Evolutionary conservation across 1,284 basidiomycete species (phyloP).

Genomic region (Rhodotorula sp.): DNA sequence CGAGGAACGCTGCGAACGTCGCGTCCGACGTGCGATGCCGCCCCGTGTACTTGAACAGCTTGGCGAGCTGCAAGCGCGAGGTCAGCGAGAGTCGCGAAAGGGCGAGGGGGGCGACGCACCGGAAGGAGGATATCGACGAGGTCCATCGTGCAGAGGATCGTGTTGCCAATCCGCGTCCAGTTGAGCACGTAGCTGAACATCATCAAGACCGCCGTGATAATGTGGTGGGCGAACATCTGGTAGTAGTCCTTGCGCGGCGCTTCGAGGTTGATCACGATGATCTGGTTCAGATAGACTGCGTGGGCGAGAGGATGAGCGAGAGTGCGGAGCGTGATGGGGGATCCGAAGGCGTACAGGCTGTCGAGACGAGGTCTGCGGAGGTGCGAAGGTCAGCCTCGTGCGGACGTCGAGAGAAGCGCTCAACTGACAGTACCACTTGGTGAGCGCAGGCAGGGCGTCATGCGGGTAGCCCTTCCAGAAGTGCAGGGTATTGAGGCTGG

Average conservation of each 20-base stretch:
- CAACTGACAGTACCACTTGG: slow-evolving; percentile 74
- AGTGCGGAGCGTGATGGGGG: neutral
- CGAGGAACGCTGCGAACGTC: slow-evolving; percentile 76
- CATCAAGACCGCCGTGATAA: slow-evolving; percentile 83
- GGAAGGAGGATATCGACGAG: slow-evolving; percentile 88
- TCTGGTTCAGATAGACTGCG: slow-evolving; percentile 81
- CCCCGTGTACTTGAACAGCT: slow-evolving; percentile 86
- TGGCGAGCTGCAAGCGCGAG: slow-evolving; percentile 65
- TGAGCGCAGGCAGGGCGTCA: slow-evolving; percentile 68
- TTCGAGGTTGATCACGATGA: slow-evolving; percentile 89
- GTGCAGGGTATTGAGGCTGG: slow-evolving; percentile 65
- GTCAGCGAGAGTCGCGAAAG: neutral
- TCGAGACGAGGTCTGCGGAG: slow-evolving; percentile 68
- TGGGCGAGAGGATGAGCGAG: neutral
- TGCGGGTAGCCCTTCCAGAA: slow-evolving; percentile 85
- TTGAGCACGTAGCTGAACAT: slow-evolving; percentile 75
- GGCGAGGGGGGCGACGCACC: slow-evolving; percentile 56
- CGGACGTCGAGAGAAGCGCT: too few species aligned
- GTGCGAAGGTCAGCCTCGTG: neutral
- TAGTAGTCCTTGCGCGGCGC: slow-evolving; percentile 85
- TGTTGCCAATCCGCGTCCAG: slow-evolving; percentile 82
- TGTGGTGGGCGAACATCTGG: slow-evolving; percentile 89
- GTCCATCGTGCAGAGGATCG: slow-evolving; percentile 91
- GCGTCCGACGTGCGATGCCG: slow-evolving; percentile 67
- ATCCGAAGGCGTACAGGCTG: slow-evolving; percentile 58